phyloP scores from a whole-genome alignment of 2,329 filamentous ascomycete genomes.

The Teratosphaeria zuluensis region DNA sequence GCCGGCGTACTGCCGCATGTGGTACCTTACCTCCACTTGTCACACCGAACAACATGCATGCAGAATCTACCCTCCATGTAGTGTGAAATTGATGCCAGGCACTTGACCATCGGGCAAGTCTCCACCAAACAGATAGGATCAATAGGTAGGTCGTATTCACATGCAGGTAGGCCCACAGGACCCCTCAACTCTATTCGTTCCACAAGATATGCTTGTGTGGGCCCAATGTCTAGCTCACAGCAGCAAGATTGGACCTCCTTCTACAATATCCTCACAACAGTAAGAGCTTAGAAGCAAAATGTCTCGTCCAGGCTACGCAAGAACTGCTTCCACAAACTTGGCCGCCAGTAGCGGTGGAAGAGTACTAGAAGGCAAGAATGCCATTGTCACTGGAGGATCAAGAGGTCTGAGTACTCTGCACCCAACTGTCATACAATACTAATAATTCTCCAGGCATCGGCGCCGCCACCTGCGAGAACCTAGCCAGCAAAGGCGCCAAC shows the following conservation, averaged over 20 bases:
- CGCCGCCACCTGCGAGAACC: slow-evolving; percentile 53
- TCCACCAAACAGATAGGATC: too few relatives aligned
- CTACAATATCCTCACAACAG: neutral
- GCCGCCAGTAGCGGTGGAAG: slow-evolving; percentile 22
- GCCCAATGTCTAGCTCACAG: neutral
- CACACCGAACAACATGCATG: too few relatives aligned
- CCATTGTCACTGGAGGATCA: slow-evolving; percentile 69
- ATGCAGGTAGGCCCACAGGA: neutral
- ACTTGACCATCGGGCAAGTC: too few relatives aligned
- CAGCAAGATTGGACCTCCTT: neutral
- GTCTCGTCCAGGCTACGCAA: slow-evolving; percentile 28
- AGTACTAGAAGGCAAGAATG: slow-evolving; percentile 59
- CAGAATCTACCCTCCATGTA: too few relatives aligned
- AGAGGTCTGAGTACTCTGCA: slow-evolving; percentile 44
- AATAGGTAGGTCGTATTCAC: neutral
- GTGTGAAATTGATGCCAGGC: too few relatives aligned
- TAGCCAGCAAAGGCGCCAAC: slow-evolving; percentile 62
- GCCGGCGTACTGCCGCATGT: neutral
- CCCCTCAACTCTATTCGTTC: neutral
- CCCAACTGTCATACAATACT: neutral
- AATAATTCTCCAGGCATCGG: slow-evolving; percentile 52
- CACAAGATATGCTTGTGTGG: neutral
- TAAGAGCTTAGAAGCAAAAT: slow-evolving; percentile 15
- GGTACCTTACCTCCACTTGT: neutral
- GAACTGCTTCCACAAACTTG: slow-evolving; percentile 33